A percentile compares a stretch with the other conserved stretches of the same genome.
phyloP scores from a whole-genome alignment of 176 grass and related monocot genomes.

The Triticum dicoccoides region DNA sequence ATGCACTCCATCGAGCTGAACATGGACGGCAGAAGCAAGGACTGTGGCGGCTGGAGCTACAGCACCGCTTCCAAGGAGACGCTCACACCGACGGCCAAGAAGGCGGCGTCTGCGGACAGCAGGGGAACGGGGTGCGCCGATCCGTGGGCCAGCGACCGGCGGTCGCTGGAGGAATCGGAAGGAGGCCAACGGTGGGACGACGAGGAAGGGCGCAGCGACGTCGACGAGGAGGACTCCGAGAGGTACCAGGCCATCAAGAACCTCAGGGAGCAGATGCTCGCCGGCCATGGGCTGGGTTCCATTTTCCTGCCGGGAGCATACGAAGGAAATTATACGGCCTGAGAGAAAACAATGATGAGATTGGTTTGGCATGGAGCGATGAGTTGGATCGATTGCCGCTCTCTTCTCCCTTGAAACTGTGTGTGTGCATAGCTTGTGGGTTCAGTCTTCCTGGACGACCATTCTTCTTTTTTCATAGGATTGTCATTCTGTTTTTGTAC shows the following conservation, averaged over 20 bases:
- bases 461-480: neutral
- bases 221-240: slow-evolving; percentile 54
- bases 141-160: neutral
- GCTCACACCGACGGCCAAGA: slow-evolving; percentile 1
- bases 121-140: slow-evolving; percentile 3
- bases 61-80: slow-evolving; percentile 22
- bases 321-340: neutral
- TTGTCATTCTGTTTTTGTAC: too few species aligned
- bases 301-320: slow-evolving; percentile 38
- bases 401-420: neutral
- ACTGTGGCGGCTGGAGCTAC: slow-evolving; percentile 44
- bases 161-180: neutral
- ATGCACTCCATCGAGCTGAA: slow-evolving; percentile 82
- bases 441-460: too few species aligned
- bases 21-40: slow-evolving; percentile 48
- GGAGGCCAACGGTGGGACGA: slow-evolving; percentile 22
- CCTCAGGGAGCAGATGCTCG: slow-evolving; percentile 78
- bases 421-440: neutral
- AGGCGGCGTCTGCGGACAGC: slow-evolving; percentile 2
- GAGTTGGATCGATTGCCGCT: neutral
- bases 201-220: slow-evolving; percentile 28
- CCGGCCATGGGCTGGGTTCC: slow-evolving; percentile 51
- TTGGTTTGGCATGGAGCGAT: neutral
- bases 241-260: slow-evolving; percentile 79
- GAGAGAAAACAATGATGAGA: neutral